Base-by-base conservation (phyloP, 495 filamentous ascomycete species). In the Aspergillus sclerotioniger region DNA sequence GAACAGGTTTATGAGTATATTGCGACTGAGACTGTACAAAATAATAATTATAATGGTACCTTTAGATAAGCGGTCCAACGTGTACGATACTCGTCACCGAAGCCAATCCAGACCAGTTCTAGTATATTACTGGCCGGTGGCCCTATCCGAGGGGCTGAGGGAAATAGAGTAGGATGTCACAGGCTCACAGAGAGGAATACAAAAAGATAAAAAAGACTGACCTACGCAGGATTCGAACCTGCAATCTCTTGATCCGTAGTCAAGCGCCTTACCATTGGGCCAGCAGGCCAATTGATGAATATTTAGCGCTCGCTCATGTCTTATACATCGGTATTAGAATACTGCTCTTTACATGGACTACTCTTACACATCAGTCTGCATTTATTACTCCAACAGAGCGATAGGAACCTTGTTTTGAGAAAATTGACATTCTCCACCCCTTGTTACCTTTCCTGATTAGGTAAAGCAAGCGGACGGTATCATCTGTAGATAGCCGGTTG, bases 241-340 rank as follows among this genome's bases (percentile, higher is more conserved):
- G 74, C 74, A 82, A 82, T 82, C 80, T 82, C 77, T 82, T 82
- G 80, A 82, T 82, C 83, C 83, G 83, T 85, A 86, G 83, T 85
- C 83, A 85, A 85, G 81, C 82, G 82, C 82, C 83, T 86, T 86
- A 79, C 83, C 83, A 86, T 85, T 85, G 80, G 79, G 81, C 82
- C 79, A 85, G 75, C 74, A 66, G 74, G 73, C 66, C 72, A 41
- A 6, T 41, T 6, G 37, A 13, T 15, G 37, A 1, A 37, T 15
- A 37, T 37, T 37, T 9, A 8, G 8, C n/a, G n/a, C n/a, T n/a
- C n/a, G n/a, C n/a, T n/a, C n/a, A n/a, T n/a, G n/a, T n/a, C n/a
- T n/a, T n/a, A n/a, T n/a, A n/a, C n/a, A 33, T 33, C 31, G 10
- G 31, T 10, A 33, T 33, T 33, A 6, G 31, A 33, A 6, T 10